phyloP scores from a whole-genome alignment of 306 rosid genomes.

The Cucurbita moschata region DNA sequence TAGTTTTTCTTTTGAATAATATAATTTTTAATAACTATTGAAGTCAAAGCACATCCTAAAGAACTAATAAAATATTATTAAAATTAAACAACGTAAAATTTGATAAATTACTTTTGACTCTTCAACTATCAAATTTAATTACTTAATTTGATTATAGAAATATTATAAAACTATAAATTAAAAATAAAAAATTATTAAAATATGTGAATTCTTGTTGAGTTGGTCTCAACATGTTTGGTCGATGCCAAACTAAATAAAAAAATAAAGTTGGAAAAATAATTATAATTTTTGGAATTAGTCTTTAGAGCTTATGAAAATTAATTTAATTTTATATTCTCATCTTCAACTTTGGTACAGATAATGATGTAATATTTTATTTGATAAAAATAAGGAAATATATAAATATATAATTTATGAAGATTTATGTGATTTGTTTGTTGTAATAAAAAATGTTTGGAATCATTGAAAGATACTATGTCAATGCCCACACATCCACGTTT shows the following conservation, averaged over 20 bases:
- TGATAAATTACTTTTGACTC: background rate
- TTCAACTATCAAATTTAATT: background rate
- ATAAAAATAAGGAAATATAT: no score
- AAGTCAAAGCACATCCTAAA: background rate
- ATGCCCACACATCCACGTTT: background rate
- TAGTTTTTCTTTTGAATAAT: background rate
- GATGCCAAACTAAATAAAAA: background rate
- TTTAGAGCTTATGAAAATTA: background rate
- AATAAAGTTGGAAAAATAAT: background rate
- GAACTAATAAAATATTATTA: background rate
- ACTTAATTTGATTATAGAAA: background rate
- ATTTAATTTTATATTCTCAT: no score
- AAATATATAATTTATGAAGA: background rate
- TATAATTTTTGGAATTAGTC: background rate
- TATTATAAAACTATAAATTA: background rate
- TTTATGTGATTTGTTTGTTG: background rate
- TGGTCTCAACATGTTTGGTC: background rate
- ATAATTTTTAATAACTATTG: background rate
- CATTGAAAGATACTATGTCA: background rate
- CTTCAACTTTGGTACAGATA: background rate
- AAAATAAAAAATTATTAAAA: background rate
- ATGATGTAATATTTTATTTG: background rate
- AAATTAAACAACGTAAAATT: background rate
- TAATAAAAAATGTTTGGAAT: background rate
- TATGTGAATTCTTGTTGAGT: background rate